Evolutionary conservation across 179 eudicot species (phyloP).

Genomic region (Sideroxylon spinosum): DNA sequence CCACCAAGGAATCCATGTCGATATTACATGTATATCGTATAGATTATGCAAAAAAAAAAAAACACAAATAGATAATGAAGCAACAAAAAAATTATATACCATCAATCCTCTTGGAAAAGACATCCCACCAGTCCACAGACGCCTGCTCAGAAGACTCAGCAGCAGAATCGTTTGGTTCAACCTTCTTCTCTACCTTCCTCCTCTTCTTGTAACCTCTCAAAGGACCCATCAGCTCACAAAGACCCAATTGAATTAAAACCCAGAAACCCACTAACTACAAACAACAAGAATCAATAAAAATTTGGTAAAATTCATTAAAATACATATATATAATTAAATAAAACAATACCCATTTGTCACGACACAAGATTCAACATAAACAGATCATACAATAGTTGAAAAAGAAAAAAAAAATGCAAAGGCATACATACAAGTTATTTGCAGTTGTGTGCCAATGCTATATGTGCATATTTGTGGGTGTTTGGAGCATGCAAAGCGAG

Average conservation of each 20-base stretch:
- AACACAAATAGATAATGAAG: background rate
- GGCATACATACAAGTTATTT: background rate
- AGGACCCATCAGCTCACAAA: constrained; percentile 58
- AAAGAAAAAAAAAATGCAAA: constrained; percentile 14
- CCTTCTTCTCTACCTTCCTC: constrained; percentile 46
- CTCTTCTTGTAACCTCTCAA: constrained; percentile 65
- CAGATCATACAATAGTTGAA: background rate
- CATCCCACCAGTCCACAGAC: constrained; percentile 63
- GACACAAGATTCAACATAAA: constrained; percentile 8
- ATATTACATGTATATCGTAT: constrained; percentile 12
- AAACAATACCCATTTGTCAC: constrained; percentile 11
- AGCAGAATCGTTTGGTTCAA: constrained; percentile 28
- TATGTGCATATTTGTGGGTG: background rate
- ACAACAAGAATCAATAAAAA: constrained; percentile 19
- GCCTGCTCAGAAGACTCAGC: constrained; percentile 49
- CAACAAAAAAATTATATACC: constrained; percentile 41
- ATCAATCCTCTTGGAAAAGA: constrained; percentile 49
- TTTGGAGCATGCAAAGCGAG: constrained; percentile 24
- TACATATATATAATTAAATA: background rate
- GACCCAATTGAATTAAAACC: constrained; percentile 41
- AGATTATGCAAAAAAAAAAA: constrained; percentile 14
- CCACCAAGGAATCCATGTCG: constrained; percentile 12
- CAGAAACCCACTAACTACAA: constrained; percentile 26
- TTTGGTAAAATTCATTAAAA: constrained; percentile 14
- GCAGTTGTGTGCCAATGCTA: constrained; percentile 1